Conservation (phyloP, 2,329 filamentous ascomycete genomes). For the Xylaria sp. region DNA sequence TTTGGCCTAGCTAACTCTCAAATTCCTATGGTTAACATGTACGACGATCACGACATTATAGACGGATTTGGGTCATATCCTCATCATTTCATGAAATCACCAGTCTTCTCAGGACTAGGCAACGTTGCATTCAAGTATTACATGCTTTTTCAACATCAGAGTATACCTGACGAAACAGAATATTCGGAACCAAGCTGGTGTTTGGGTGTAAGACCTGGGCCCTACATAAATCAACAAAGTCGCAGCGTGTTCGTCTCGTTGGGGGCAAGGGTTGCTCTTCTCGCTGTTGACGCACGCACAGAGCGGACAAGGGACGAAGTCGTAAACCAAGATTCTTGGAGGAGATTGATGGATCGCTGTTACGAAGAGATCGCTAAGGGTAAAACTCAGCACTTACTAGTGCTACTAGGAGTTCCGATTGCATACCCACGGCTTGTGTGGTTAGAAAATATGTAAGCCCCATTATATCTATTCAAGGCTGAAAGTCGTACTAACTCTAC, state of each 20-base stretch:
- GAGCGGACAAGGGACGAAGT: conserved; percentile 88
- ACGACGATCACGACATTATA: conserved; percentile 93
- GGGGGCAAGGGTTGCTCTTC: conserved; percentile 80
- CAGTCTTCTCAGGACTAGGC: conserved; percentile 89
- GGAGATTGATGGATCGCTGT: conserved; percentile 86
- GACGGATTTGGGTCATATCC: conserved; percentile 95
- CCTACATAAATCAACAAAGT: conserved; percentile 89
- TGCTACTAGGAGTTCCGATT: conserved; percentile 85
- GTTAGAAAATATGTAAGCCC: conserved; percentile 74
- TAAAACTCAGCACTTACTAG: conserved; percentile 88
- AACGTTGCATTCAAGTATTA: conserved; percentile 98
- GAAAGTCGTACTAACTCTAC: conserved; percentile 50
- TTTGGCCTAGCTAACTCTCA: conserved; percentile 94
- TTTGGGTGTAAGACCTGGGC: conserved; percentile 80
- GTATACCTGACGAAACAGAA: conserved; percentile 81
- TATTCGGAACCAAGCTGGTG: conserved; percentile 91
- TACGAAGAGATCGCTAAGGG: conserved; percentile 85
- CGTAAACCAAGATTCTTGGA: conserved; percentile 82
- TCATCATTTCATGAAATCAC: conserved; percentile 88
- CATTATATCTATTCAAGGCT: neutral
- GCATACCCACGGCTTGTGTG: conserved; percentile 82
- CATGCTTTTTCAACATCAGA: conserved; percentile 98
- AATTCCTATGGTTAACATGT: conserved; percentile 99
- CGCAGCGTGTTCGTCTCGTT: conserved; percentile 87
- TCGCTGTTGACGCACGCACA: conserved; percentile 91